These are phyloP conservation scores for Asclepias syriaca DNA, from an alignment of 257 asterid species.

Conservation along the genomic window DNA sequence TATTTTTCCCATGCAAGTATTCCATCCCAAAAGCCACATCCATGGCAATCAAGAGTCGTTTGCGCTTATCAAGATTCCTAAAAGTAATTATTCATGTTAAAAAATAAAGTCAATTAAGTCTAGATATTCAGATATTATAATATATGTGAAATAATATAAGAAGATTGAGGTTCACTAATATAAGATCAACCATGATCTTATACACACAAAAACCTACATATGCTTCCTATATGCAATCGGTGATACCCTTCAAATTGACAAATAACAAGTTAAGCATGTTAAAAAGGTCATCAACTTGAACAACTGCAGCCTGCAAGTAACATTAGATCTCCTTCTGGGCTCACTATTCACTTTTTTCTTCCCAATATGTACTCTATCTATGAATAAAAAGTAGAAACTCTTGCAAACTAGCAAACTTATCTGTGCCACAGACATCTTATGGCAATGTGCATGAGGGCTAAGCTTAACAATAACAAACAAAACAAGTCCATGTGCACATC, in stretches of 20 bases:
- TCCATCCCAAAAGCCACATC: conserved; percentile 99
- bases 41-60: conserved; percentile 88
- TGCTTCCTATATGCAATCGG: neutral
- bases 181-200: neutral
- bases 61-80: conserved; percentile 88
- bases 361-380: neutral
- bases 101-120: neutral
- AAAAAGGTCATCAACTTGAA: neutral
- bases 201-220: neutral
- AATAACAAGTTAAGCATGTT: neutral
- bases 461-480: no score
- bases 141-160: neutral
- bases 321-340: neutral
- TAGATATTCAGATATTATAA: neutral
- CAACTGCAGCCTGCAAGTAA: neutral
- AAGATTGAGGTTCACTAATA: neutral
- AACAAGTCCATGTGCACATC: no score
- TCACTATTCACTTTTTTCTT: neutral
- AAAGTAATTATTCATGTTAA: conserved; percentile 8
- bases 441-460: no score
- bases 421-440: neutral
- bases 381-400: neutral
- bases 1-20: conserved; percentile 91
- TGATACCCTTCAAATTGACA: neutral
- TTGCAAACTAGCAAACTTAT: neutral